Evolutionary conservation across 495 filamentous ascomycete species (phyloP).

Genomic region (Acidiella bohemica): DNA sequence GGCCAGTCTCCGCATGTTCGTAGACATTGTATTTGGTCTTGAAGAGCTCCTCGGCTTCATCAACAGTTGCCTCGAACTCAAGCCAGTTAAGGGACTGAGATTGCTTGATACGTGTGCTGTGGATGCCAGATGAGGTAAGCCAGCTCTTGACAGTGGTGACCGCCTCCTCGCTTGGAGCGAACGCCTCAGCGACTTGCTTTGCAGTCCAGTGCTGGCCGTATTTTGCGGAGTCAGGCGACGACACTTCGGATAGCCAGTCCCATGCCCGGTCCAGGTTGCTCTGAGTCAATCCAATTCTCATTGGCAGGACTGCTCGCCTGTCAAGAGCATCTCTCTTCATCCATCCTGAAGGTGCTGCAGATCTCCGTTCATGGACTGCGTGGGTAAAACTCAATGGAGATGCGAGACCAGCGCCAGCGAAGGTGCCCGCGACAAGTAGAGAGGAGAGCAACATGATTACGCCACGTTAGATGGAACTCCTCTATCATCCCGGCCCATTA

Average conservation of each 20-base stretch:
- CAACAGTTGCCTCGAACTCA: constrained; percentile 17
- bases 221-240: constrained; percentile 16
- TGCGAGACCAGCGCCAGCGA: not conserved
- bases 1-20: constrained; percentile 12
- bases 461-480: too few species aligned
- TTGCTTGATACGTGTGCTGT: constrained; percentile 8
- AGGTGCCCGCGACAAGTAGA: too few species aligned
- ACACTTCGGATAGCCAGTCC: constrained; percentile 14
- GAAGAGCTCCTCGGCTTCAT: constrained; percentile 20
- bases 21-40: constrained; percentile 20
- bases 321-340: constrained; percentile 6
- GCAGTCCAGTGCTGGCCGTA: constrained; percentile 23
- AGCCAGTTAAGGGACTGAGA: constrained; percentile 12
- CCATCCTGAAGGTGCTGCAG: constrained; percentile 7
- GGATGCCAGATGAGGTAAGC: constrained; percentile 15
- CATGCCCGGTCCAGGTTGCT: constrained; percentile 15
- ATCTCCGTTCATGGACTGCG: constrained; percentile 9
- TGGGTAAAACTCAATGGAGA: not conserved
- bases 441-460: too few species aligned
- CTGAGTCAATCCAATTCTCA: constrained; percentile 15
- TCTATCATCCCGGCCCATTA: too few species aligned
- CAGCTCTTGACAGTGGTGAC: constrained; percentile 15
- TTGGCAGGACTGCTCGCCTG: constrained; percentile 11
- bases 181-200: constrained; percentile 18
- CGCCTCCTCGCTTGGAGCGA: constrained; percentile 12